A percentile compares a stretch with the other conserved stretches of the same genome.
These are phyloP conservation scores for Hyaloperonospora arabidopsidis DNA, from an alignment of 352 stramenopile species.

Conservation along the genomic window DNA sequence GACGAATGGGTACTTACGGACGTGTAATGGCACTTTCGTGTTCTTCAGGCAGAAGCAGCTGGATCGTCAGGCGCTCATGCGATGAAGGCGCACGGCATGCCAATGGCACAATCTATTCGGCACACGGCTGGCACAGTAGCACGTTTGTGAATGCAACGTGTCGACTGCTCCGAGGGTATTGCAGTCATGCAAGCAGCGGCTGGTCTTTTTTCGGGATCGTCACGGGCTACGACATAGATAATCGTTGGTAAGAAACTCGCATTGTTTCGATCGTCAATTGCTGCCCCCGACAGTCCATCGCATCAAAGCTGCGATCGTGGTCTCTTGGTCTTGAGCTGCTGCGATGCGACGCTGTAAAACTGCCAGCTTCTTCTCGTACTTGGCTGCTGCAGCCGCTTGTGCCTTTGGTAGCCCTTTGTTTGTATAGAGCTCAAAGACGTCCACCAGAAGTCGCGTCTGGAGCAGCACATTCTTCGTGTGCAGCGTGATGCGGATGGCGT, in stretches of 20 bases:
- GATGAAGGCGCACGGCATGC: slow-evolving; percentile 60
- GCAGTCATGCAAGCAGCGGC: too few species aligned
- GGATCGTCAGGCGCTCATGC: slow-evolving; percentile 51
- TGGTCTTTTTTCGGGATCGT: neutral
- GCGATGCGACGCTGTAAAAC: slow-evolving; percentile 41
- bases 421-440: slow-evolving; percentile 48
- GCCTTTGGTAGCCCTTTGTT: slow-evolving; percentile 31
- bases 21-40: slow-evolving; percentile 1
- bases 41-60: slow-evolving; percentile 49
- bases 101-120: slow-evolving; percentile 64
- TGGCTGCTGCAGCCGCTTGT: slow-evolving; percentile 38
- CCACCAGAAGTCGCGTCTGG: slow-evolving; percentile 51
- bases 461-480: slow-evolving; percentile 66
- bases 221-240: neutral
- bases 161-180: neutral
- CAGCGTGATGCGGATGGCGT: slow-evolving; percentile 40
- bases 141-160: slow-evolving; percentile 26
- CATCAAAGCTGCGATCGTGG: slow-evolving; percentile 36
- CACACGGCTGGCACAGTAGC: slow-evolving; percentile 64
- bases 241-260: neutral
- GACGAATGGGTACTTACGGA: slow-evolving; percentile 3
- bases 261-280: neutral
- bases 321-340: slow-evolving; percentile 34
- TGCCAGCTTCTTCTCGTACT: slow-evolving; percentile 63
- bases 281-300: slow-evolving; percentile 31